Base-by-base conservation (phyloP, 345 rosid genomes). In the Lumnitzera racemosa region DNA sequence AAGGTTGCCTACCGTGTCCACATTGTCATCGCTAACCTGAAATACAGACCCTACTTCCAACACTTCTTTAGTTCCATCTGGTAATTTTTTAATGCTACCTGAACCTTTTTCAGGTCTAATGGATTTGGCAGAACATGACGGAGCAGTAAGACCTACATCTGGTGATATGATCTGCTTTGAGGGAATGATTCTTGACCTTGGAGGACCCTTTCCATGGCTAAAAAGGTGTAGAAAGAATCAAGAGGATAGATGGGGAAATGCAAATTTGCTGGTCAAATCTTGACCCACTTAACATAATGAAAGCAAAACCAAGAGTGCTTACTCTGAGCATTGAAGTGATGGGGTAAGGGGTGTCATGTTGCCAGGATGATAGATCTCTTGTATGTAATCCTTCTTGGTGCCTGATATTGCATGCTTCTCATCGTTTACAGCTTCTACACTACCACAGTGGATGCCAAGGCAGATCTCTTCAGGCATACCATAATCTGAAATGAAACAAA, bases 311-410 rank as follows among this genome's bases (percentile, higher is more conserved):
- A 4, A 36, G 43, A 36, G 43, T 4, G 43, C 68, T 62, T 71
- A 82, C 88, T 73, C 72, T 46, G 81, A 74, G 61, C 54, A 70
- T 43, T 75, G 74, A 56, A 80, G 61, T 61, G 78, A 71, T 53
- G 91, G 84, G 13, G 88, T 80, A 51, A 61, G n/a, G 25, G 81
- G 86, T 14, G 65, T 73, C 23, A 72, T 68, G 66, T 67, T 68
- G 43, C 54, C 62, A 24, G 62, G 57, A 61, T 80, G 66, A 51
- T 65, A 63, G 2, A 68, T 53, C 47, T 70, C 78, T n/a, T 27
- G 53, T 43, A 65, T 57, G 31, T 59, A 12, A 65, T 61, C 72
- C 25, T 71, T 62, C 61, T 62, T 62, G 59, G 67, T 49, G 14
- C 65, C 69, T 54, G 64, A 61, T 50, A 50, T 51, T 65, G 53